Conservation (phyloP, 2,329 filamentous ascomycete species). For the Parastagonospora avenae region DNA sequence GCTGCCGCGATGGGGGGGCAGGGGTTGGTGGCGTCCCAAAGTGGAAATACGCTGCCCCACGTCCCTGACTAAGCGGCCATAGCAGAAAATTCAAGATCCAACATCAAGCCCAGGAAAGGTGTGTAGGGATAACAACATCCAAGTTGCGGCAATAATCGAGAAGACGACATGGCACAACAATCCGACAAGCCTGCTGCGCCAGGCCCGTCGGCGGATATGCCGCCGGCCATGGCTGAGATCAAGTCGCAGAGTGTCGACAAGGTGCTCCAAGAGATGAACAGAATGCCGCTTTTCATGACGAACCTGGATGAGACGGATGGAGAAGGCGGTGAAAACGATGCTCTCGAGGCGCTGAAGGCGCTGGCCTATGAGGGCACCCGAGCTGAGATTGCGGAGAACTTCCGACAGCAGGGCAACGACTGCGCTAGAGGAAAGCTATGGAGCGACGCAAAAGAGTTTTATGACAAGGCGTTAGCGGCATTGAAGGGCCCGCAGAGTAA, state of each 20-base stretch:
- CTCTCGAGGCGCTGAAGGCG: constrained; percentile 85
- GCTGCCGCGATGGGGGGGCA: not conserved
- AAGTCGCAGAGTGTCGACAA: constrained; percentile 64
- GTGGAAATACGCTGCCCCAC: not conserved
- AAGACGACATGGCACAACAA: constrained; percentile 24
- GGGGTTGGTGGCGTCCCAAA: not conserved
- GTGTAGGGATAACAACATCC: not conserved
- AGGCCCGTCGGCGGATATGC: constrained; percentile 53
- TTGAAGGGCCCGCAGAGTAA: constrained; percentile 64
- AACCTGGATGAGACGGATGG: constrained; percentile 70
- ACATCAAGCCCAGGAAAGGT: not conserved
- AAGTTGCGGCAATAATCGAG: not conserved
- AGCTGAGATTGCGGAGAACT: constrained; percentile 79
- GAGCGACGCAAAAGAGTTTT: constrained; percentile 88
- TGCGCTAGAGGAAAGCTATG: constrained; percentile 75
- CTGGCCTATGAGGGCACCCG: constrained; percentile 92
- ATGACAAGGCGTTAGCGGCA: constrained; percentile 81
- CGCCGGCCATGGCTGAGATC: constrained; percentile 63
- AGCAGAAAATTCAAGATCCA: not conserved
- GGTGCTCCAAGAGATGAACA: constrained; percentile 68
- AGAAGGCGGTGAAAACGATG: constrained; percentile 74
- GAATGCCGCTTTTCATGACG: constrained; percentile 93
- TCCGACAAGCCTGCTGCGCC: constrained; percentile 12
- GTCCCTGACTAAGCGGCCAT: not conserved
- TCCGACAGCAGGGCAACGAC: constrained; percentile 93